These are phyloP conservation scores for Delonix regia DNA, from an alignment of 306 rosid genomes.

Conservation along the genomic window DNA sequence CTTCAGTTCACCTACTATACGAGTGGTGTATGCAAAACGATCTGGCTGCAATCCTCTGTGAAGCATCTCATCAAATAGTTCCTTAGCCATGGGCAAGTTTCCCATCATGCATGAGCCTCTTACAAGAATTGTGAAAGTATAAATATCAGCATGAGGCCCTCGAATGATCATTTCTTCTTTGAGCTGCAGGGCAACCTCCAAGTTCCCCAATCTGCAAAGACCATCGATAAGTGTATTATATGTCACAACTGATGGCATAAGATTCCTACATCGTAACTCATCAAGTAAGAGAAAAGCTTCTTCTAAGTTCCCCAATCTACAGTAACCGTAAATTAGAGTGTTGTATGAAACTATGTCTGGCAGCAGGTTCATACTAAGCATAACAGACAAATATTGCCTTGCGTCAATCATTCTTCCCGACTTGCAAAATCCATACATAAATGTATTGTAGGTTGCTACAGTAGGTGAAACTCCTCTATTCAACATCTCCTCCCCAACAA, in stretches of 20 bases:
- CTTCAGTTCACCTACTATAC: slow-evolving; percentile 66
- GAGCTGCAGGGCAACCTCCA: slow-evolving; percentile 61
- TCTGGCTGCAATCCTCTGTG: slow-evolving; percentile 64
- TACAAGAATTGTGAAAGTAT: slow-evolving; percentile 72
- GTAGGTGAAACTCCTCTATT: slow-evolving; percentile 55
- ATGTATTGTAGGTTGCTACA: slow-evolving; percentile 60
- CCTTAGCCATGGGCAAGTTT: slow-evolving; percentile 66
- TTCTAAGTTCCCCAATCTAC: slow-evolving; percentile 54
- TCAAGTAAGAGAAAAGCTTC: slow-evolving; percentile 64
- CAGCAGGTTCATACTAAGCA: slow-evolving; percentile 46
- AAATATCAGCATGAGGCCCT: slow-evolving; percentile 67
- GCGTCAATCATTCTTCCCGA: slow-evolving; percentile 64
- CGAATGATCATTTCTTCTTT: slow-evolving; percentile 62
- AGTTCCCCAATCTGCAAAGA: slow-evolving; percentile 65
- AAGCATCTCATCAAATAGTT: slow-evolving; percentile 72
- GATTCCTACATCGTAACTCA: slow-evolving; percentile 51
- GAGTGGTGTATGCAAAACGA: slow-evolving; percentile 64
- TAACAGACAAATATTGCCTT: slow-evolving; percentile 47
- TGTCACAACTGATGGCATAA: slow-evolving; percentile 60
- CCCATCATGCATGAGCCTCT: slow-evolving; percentile 66
- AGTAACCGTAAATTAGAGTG: slow-evolving; percentile 65
- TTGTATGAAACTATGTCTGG: slow-evolving; percentile 79
- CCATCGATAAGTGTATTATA: slow-evolving; percentile 81
- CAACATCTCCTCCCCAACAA: slow-evolving; percentile 61
- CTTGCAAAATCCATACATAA: slow-evolving; percentile 69